These are phyloP conservation scores for Mytilinidion resinicola DNA, from an alignment of 495 filamentous ascomycete genomes.

Conservation along the genomic window DNA sequence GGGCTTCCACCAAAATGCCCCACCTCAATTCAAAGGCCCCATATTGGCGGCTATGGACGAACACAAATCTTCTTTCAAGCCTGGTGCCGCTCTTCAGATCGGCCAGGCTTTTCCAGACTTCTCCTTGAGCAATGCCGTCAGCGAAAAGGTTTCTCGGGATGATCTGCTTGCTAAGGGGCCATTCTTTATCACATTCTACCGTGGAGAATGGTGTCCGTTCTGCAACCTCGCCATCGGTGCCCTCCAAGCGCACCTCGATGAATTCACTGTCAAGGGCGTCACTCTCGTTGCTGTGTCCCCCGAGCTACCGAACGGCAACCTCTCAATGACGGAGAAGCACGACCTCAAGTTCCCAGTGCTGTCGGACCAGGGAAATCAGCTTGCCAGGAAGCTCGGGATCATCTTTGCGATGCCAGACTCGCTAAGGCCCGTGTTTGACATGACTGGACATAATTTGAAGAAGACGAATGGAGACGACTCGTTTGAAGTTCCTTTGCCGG, in stretches of 20 bases:
- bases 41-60: not conserved
- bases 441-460: too few species aligned
- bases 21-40: not conserved
- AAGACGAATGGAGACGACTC: too few species aligned
- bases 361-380: slow-evolving; percentile 36
- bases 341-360: slow-evolving; percentile 38
- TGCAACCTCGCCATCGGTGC: slow-evolving; percentile 36
- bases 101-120: not conserved
- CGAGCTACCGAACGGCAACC: slow-evolving; percentile 34
- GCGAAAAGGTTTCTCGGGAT: slow-evolving; percentile 19
- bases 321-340: slow-evolving; percentile 34
- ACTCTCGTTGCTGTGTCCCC: slow-evolving; percentile 40
- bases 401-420: slow-evolving; percentile 24
- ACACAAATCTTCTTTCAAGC: not conserved
- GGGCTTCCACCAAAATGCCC: slow-evolving; percentile 1
- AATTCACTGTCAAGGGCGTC: slow-evolving; percentile 36
- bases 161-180: slow-evolving; percentile 34
- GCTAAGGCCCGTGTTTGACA: slow-evolving; percentile 26
- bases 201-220: slow-evolving; percentile 43
- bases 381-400: slow-evolving; percentile 36
- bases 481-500: too few species aligned
- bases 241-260: slow-evolving; percentile 31
- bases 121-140: not conserved
- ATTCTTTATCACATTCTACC: slow-evolving; percentile 42
- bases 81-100: not conserved